phyloP scores from a whole-genome alignment of 345 rosid genomes.

The Eucalyptus pumila region DNA sequence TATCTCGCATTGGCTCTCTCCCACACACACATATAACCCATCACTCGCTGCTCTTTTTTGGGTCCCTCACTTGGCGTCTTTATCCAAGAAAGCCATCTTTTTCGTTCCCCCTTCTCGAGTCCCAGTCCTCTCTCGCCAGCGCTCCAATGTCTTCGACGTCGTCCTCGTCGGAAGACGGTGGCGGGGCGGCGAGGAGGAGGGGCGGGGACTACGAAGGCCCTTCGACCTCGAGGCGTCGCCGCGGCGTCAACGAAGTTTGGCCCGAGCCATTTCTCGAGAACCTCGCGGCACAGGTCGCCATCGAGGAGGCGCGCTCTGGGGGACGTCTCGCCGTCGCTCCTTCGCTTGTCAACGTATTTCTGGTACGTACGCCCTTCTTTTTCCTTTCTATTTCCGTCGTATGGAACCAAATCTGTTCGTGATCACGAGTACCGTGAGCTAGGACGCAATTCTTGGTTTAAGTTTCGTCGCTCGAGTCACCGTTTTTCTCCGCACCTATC shows the following conservation, averaged over 20 bases:
- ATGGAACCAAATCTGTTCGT: background rate
- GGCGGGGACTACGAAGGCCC: constrained; percentile 50
- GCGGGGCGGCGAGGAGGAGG: constrained; percentile 7
- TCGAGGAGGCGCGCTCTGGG: constrained; percentile 30
- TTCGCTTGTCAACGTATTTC: constrained; percentile 63
- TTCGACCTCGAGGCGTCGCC: constrained; percentile 39
- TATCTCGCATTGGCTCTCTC: background rate
- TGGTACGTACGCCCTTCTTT: constrained; percentile 19
- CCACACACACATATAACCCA: background rate
- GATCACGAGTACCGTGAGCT: background rate
- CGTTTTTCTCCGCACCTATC: background rate
- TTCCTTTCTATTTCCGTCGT: too few species aligned
- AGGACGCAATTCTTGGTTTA: background rate
- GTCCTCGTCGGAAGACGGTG: constrained; percentile 11
- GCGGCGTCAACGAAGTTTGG: constrained; percentile 60
- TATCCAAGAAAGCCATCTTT: background rate
- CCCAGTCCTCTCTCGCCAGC: background rate
- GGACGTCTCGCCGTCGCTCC: constrained; percentile 73
- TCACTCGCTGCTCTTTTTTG: constrained; percentile 8
- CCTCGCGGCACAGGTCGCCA: constrained; percentile 66
- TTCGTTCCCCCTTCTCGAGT: background rate
- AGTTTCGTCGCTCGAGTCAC: background rate
- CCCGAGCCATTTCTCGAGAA: constrained; percentile 89
- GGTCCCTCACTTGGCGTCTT: constrained; percentile 65
- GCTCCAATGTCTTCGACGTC: constrained; percentile 10